Evolutionary conservation across 148 eudicot genomes (phyloP), one percentile per base, ranked within the genome.

Genomic region (Chenopodium suecicum): DNA sequence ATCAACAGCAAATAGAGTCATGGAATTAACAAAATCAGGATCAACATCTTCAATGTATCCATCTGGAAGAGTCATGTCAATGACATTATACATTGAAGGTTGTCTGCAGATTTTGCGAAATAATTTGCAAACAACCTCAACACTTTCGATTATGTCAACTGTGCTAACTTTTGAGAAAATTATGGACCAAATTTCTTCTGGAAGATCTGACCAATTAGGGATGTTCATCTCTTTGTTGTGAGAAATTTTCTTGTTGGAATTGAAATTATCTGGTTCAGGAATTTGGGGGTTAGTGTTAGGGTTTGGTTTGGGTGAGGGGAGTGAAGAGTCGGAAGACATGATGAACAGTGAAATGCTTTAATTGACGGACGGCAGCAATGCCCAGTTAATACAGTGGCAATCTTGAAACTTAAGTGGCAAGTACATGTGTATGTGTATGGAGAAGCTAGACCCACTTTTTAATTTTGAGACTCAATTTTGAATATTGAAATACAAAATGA

Each of bases 41-140:
- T 37, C 58, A 84, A 46, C 1, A 75, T 83, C 13, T 5, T 37
- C 44, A 37, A 66, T 79, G 11, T 41, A 41, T 23, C 64, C 75
- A 46, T 71, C 75, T 69, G 44, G 44, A 37, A 32, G 47, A 44
- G 9, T 56, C 81, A 90, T 78, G 16, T 92, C 85, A 50, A 90
- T 86, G 56, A 77, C 14, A 32, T 81, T 82, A 29, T 29, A 29
- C 1, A 29, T 29, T 29, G 84, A 52, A 2, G 95, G 90, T 44
- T 91, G 91, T 50, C 83, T 89, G 68, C 92, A 89, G 56, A 90
- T 41, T 12, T 77, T 82, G 1, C 84, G 69, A 54, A 82, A 82
- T 34, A 82, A 23, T 52, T 20, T 77, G 31, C 84, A 82, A 2
- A 77, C 84, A 17, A 58, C 60, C 70, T 82, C 80, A 7, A 32